Conservation (phyloP, 495 filamentous ascomycete genomes). For the Penicillium soppii region DNA sequence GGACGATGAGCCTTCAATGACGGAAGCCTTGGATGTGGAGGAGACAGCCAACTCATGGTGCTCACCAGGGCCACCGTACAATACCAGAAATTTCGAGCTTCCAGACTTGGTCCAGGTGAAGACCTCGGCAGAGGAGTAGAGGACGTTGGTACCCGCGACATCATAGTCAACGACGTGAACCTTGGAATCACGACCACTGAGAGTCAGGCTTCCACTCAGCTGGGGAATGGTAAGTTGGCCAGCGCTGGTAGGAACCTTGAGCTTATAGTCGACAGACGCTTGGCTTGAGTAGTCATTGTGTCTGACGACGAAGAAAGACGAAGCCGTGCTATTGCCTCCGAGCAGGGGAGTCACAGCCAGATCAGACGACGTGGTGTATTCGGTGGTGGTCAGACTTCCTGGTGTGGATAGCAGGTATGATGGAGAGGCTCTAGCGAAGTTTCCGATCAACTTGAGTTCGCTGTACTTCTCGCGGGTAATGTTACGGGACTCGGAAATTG, state of each 20-base stretch:
- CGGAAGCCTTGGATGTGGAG: slow-evolving; percentile 34
- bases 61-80: slow-evolving; percentile 72
- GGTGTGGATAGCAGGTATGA: slow-evolving; percentile 59
- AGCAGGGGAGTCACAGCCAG: slow-evolving; percentile 61
- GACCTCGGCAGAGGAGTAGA: slow-evolving; percentile 76
- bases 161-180: slow-evolving; percentile 73
- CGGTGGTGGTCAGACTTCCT: slow-evolving; percentile 46
- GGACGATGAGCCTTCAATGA: slow-evolving; percentile 49
- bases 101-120: slow-evolving; percentile 68
- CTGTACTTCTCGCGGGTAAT: slow-evolving; percentile 74
- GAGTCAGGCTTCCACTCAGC: slow-evolving; percentile 56
- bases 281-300: slow-evolving; percentile 60
- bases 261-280: slow-evolving; percentile 57
- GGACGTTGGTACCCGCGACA: slow-evolving; percentile 58
- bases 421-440: slow-evolving; percentile 69
- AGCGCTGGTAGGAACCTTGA: slow-evolving; percentile 59
- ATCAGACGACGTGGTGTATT: slow-evolving; percentile 46
- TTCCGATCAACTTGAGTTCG: slow-evolving; percentile 70
- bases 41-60: slow-evolving; percentile 65
- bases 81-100: slow-evolving; percentile 59
- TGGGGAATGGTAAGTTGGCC: slow-evolving; percentile 64
- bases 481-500: slow-evolving; percentile 65
- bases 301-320: slow-evolving; percentile 64
- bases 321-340: slow-evolving; percentile 42
- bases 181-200: slow-evolving; percentile 75